Evolutionary conservation across 768 basidiomycete genomes (phyloP).

Genomic region (Amanita rubescens): DNA sequence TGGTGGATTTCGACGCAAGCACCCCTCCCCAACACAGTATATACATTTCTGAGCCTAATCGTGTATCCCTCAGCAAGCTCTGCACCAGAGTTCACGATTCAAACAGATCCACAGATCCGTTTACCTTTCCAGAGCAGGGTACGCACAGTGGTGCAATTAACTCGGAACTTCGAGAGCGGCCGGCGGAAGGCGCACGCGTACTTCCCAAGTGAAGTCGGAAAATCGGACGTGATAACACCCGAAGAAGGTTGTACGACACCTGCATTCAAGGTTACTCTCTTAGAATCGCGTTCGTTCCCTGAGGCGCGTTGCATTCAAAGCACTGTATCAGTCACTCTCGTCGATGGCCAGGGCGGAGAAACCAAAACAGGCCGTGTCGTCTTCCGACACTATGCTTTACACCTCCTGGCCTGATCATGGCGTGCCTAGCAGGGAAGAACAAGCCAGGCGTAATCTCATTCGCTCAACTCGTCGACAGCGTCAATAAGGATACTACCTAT

Average conservation of each 20-base stretch:
- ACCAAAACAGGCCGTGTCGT: constrained; percentile 27
- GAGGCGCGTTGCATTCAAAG: constrained; percentile 58
- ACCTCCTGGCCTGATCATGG: constrained; percentile 82
- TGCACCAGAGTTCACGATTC: constrained; percentile 10
- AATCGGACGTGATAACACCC: constrained; percentile 38
- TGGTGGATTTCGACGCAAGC: constrained; percentile 89
- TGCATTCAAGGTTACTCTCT: constrained; percentile 52
- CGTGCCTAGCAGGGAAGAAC: constrained; percentile 58
- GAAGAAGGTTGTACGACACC: constrained; percentile 33
- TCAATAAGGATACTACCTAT: constrained; percentile 43
- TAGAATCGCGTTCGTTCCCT: constrained; percentile 35
- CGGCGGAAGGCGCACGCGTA: constrained; percentile 72
- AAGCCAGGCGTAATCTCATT: constrained; percentile 55
- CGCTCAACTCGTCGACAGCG: constrained; percentile 51
- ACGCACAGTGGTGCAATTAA: constrained; percentile 78
- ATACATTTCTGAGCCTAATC: constrained; percentile 71
- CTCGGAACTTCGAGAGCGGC: constrained; percentile 61
- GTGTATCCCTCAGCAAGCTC: constrained; percentile 38
- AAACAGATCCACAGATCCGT: not conserved
- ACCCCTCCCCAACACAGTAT: constrained; percentile 59
- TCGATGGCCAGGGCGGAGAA: constrained; percentile 17
- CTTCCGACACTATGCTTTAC: constrained; percentile 70
- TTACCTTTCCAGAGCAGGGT: constrained; percentile 35
- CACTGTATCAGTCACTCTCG: constrained; percentile 45
- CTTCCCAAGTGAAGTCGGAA: constrained; percentile 57